phyloP scores from a whole-genome alignment of 371 early-diverging fungal genomes.

The Dinochytrium kinnereticum region DNA sequence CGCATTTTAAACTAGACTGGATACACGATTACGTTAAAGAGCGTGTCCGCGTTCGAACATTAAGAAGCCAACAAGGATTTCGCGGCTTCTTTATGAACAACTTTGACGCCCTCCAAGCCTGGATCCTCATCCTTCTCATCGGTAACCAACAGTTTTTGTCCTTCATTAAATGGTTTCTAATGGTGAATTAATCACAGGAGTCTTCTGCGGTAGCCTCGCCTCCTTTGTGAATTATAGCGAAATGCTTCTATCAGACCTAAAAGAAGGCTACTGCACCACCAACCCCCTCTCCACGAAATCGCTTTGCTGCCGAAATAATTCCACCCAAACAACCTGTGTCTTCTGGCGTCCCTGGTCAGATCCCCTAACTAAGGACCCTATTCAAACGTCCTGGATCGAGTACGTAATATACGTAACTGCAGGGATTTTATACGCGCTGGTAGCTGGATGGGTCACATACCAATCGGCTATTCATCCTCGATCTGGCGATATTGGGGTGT shows the following conservation, averaged over 20 bases:
- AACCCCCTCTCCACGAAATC: slow-evolving; percentile 25
- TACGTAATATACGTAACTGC: slow-evolving; percentile 22
- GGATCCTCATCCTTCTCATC: slow-evolving; percentile 79
- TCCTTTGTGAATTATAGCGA: slow-evolving; percentile 81
- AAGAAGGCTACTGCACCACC: slow-evolving; percentile 78
- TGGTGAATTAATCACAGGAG: slow-evolving; percentile 46
- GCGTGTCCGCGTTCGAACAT: slow-evolving; percentile 70
- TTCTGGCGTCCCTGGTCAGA: slow-evolving; percentile 58
- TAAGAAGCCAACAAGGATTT: slow-evolving; percentile 63
- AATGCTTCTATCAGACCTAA: slow-evolving; percentile 79
- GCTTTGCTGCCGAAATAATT: slow-evolving; percentile 20
- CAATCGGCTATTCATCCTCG: neutral
- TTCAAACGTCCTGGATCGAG: slow-evolving; percentile 1
- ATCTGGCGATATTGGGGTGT: neutral
- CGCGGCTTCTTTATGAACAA: slow-evolving; percentile 62
- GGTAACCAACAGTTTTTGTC: slow-evolving; percentile 55
- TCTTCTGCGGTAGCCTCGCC: slow-evolving; percentile 78
- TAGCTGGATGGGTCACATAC: slow-evolving; percentile 23
- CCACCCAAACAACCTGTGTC: slow-evolving; percentile 57
- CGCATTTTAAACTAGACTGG: no score
- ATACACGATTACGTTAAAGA: slow-evolving; percentile 92
- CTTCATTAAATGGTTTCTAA: neutral
- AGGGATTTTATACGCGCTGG: slow-evolving; percentile 33
- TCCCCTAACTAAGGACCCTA: neutral
- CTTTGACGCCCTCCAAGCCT: slow-evolving; percentile 85